phyloP scores from a whole-genome alignment of 257 asterid genomes.

The Ligustrum vulgare region DNA sequence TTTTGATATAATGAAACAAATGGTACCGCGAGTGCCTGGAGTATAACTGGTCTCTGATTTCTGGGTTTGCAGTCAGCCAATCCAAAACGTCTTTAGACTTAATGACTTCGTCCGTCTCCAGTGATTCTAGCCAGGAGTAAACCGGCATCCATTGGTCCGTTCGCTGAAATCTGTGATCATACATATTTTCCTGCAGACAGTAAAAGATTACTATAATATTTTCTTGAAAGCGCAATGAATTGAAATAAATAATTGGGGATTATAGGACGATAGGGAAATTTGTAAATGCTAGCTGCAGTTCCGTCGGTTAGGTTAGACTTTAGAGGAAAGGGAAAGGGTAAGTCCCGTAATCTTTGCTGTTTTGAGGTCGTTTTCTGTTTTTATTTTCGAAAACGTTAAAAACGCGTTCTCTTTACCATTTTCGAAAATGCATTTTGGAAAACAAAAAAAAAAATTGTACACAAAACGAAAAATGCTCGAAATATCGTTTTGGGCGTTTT shows the following conservation, averaged over 20 bases:
- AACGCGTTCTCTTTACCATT: too few species aligned
- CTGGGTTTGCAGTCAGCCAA: constrained; percentile 77
- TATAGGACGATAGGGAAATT: background rate
- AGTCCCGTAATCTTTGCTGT: too few species aligned
- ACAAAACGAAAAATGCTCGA: too few species aligned
- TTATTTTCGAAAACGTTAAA: too few species aligned
- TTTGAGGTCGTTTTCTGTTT: too few species aligned
- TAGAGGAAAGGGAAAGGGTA: background rate
- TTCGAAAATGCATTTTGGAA: too few species aligned
- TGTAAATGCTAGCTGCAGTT: background rate
- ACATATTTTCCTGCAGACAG: constrained; percentile 31
- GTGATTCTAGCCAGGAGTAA: constrained; percentile 83
- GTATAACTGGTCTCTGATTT: constrained; percentile 70
- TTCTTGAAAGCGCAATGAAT: background rate
- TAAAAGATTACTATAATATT: background rate
- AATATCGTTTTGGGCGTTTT: too few species aligned
- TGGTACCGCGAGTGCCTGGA: constrained; percentile 91
- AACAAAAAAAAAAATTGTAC: too few species aligned
- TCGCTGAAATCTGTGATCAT: constrained; percentile 92
- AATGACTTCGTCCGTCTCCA: constrained; percentile 74
- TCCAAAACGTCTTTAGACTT: constrained; percentile 78
- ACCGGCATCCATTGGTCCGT: constrained; percentile 98
- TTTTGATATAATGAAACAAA: constrained; percentile 87
- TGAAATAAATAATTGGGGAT: background rate
- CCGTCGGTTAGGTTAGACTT: background rate